These are phyloP conservation scores for Colletotrichum trifolii DNA, from an alignment of 2,329 filamentous ascomycete genomes.

Conservation along the genomic window DNA sequence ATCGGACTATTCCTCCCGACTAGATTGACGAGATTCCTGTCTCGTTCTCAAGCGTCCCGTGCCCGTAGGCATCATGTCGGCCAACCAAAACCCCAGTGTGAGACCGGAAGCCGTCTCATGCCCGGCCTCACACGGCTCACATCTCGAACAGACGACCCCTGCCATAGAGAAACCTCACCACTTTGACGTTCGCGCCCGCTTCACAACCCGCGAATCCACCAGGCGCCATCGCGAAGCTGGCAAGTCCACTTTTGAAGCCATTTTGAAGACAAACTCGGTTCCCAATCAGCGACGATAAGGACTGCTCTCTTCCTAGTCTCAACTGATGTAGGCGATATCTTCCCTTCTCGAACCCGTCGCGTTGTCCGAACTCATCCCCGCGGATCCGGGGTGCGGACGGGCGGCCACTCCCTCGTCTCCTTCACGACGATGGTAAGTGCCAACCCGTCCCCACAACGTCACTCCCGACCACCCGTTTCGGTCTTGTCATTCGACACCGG, in stretches of 20 bases:
- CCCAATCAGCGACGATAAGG: too few relatives aligned
- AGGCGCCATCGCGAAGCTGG: too few relatives aligned
- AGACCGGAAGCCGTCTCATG: not conserved
- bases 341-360: not conserved
- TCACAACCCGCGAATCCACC: too few relatives aligned
- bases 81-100: not conserved
- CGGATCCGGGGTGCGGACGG: slow-evolving; percentile 25
- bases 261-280: too few relatives aligned
- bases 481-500: slow-evolving; percentile 31
- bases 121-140: not conserved
- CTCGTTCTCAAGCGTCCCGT: not conserved
- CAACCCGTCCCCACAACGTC: not conserved
- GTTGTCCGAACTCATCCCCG: slow-evolving; percentile 1
- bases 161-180: not conserved
- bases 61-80: not conserved
- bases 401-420: slow-evolving; percentile 19
- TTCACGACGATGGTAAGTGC: not conserved
- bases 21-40: slow-evolving; percentile 7
- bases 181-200: not conserved
- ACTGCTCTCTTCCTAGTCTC: not conserved
- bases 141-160: not conserved
- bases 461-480: slow-evolving; percentile 9
- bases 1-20: slow-evolving; percentile 1
- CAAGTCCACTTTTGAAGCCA: too few relatives aligned
- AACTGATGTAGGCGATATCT: not conserved